Base-by-base conservation (phyloP, 306 rosid species). In the Acacia acuminata region DNA sequence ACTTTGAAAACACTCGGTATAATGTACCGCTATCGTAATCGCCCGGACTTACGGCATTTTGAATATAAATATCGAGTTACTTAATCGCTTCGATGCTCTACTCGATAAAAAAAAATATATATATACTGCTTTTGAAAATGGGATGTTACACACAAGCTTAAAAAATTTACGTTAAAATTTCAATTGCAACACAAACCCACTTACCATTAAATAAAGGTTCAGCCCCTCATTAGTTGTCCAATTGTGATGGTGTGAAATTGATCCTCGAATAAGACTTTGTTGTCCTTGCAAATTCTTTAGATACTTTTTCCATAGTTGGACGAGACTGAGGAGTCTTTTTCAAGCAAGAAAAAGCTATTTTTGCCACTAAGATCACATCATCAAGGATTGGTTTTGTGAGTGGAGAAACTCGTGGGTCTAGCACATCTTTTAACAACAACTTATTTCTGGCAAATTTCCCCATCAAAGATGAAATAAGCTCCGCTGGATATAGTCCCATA, bases 271-370 rank as follows among this genome's bases (percentile, higher is more conserved):
- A 12, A 5, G 50, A 10, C 2, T 65, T 60, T 38, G 61, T 5
- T n/a, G 64, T 3, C 68, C 17, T 51, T 14, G 4, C 48, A 3
- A 75, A 70, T 15, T 40, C 48, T 3, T 8, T 43, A 3, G 43
- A 30, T 47, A 75, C 78, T 16, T 79, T 73, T 40, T 75, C 27
- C 87, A 79, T 84, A 40, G 78, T 75, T 44, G 81, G 83, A n/a
- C 81, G 77, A 74, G 38, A 79, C 0, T 4, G n/a, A 10, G 81
- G 55, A 0, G 6, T 79, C 58, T 67, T 42, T 32, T 0, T 74
- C 81, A 84, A 55, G 38, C 81, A 84, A 5, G 47, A 43, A 44
- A 22, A 55, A 66, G 48, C 42, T 22, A 75, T 30, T 51, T 36
- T 67, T 34, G 3, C 5, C 55, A 56, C 48, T 0, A 22, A 32